These are phyloP conservation scores for Phycomyces nitens DNA, from an alignment of 192 early-diverging fungal species.

Conservation along the genomic window DNA sequence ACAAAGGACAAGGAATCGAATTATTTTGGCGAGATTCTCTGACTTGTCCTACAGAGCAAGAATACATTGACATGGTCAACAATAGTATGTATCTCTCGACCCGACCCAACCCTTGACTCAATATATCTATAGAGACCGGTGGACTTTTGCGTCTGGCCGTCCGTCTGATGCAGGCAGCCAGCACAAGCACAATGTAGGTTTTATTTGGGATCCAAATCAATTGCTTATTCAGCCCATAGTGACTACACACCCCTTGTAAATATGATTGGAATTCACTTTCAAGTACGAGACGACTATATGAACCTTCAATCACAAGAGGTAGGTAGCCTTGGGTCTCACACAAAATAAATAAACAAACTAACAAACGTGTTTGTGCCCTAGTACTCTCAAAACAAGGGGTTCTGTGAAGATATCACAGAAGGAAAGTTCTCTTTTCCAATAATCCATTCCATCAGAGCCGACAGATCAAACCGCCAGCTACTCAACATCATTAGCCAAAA, in stretches of 20 bases:
- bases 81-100: slow-evolving; percentile 56
- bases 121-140: slow-evolving; percentile 63
- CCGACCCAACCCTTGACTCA: not conserved
- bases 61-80: slow-evolving; percentile 82
- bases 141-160: slow-evolving; percentile 83
- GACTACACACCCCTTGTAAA: slow-evolving; percentile 73
- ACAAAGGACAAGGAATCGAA: slow-evolving; percentile 94
- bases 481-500: slow-evolving; percentile 75
- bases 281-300: slow-evolving; percentile 89
- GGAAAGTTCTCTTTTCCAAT: slow-evolving; percentile 91
- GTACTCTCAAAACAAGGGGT: slow-evolving; percentile 83
- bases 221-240: slow-evolving; percentile 1
- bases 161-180: slow-evolving; percentile 66
- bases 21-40: slow-evolving; percentile 84
- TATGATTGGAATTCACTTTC: slow-evolving; percentile 79
- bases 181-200: slow-evolving; percentile 39
- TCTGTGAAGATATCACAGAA: slow-evolving; percentile 87
- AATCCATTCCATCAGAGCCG: slow-evolving; percentile 62
- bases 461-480: slow-evolving; percentile 48
- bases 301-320: slow-evolving; percentile 63
- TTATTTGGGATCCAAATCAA: not conserved
- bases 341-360: too few species aligned
- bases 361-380: slow-evolving; percentile 17
- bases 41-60: slow-evolving; percentile 78
- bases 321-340: too few species aligned